A percentile compares a stretch with the other conserved stretches of the same genome.
Conservation (phyloP, 2,329 filamentous ascomycete species). For the Cladorrhinum sp. region DNA sequence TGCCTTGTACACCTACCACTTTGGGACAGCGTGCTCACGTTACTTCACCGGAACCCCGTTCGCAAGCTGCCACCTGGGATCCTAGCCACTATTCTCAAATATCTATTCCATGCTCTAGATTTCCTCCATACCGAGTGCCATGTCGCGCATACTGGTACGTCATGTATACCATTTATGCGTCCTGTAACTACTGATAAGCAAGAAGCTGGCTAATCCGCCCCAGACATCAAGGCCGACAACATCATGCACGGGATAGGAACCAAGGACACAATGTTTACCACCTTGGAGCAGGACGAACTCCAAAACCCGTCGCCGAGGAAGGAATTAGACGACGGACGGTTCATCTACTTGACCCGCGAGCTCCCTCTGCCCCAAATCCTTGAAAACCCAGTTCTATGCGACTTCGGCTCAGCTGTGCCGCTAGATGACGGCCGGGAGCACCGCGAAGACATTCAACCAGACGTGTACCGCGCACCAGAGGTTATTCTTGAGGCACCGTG, state of each 20-base stretch:
- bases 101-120: slow-evolving; percentile 39
- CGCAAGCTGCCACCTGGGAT: slow-evolving; percentile 38
- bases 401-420: slow-evolving; percentile 34
- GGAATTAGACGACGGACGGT: slow-evolving; percentile 29
- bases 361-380: slow-evolving; percentile 33
- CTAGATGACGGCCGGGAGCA: slow-evolving; percentile 29
- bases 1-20: slow-evolving; percentile 38
- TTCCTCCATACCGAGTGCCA: slow-evolving; percentile 41
- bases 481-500: slow-evolving; percentile 36
- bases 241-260: slow-evolving; percentile 31
- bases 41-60: slow-evolving; percentile 36
- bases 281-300: slow-evolving; percentile 35
- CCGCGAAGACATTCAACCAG: slow-evolving; percentile 33
- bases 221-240: slow-evolving; percentile 44
- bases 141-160: slow-evolving; percentile 43
- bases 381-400: slow-evolving; percentile 34
- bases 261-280: slow-evolving; percentile 35
- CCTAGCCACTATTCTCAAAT: slow-evolving; percentile 34
- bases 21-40: slow-evolving; percentile 40
- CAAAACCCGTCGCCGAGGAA: slow-evolving; percentile 38
- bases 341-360: slow-evolving; percentile 36
- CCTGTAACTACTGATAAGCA: background rate
- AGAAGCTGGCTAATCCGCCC: background rate
- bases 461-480: slow-evolving; percentile 37
- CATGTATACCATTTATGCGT: background rate